Conservation (phyloP, 2,329 filamentous ascomycete species). For the Hypoxylon sp. region DNA sequence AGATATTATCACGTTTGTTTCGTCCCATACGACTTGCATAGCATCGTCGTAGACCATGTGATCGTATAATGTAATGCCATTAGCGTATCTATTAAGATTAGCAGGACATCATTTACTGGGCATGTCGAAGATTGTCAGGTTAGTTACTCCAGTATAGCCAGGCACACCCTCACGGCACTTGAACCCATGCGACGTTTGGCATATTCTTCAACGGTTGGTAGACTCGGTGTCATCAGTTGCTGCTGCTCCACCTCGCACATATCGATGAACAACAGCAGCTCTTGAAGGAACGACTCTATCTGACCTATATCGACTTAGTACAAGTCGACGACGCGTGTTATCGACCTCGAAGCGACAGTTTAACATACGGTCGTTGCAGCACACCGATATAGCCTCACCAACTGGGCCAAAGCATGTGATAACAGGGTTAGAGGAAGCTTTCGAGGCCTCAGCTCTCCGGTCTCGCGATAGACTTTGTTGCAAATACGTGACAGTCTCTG, state of each 20-base stretch:
- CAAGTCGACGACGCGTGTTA: background rate
- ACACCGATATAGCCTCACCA: slow-evolving; percentile 12
- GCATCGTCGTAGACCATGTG: slow-evolving; percentile 16
- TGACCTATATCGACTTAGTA: slow-evolving; percentile 15
- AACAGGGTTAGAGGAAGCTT: slow-evolving; percentile 6
- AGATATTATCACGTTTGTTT: slow-evolving; percentile 19
- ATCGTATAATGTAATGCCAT: slow-evolving; percentile 12
- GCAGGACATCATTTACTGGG: background rate
- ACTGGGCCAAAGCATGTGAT: slow-evolving; percentile 17
- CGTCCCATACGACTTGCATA: slow-evolving; percentile 25
- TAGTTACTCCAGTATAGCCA: slow-evolving; percentile 24
- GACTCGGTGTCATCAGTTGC: background rate
- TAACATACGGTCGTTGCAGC: slow-evolving; percentile 18
- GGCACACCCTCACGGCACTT: slow-evolving; percentile 12
- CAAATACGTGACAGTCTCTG: slow-evolving; percentile 18
- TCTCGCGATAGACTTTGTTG: slow-evolving; percentile 8
- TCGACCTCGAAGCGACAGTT: too few species aligned
- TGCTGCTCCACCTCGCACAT: slow-evolving; percentile 27
- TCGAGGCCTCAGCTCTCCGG: background rate
- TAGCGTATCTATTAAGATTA: slow-evolving; percentile 18
- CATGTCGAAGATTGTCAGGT: background rate
- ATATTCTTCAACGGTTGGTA: slow-evolving; percentile 30
- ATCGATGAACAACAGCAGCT: slow-evolving; percentile 21
- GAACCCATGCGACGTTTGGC: slow-evolving; percentile 15
- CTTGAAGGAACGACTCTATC: slow-evolving; percentile 12